Percentiles rank a stretch among this genome's conserved stretches.
phyloP scores from a whole-genome alignment of 1,284 basidiomycete species.

The Bjerkandera adusta region DNA sequence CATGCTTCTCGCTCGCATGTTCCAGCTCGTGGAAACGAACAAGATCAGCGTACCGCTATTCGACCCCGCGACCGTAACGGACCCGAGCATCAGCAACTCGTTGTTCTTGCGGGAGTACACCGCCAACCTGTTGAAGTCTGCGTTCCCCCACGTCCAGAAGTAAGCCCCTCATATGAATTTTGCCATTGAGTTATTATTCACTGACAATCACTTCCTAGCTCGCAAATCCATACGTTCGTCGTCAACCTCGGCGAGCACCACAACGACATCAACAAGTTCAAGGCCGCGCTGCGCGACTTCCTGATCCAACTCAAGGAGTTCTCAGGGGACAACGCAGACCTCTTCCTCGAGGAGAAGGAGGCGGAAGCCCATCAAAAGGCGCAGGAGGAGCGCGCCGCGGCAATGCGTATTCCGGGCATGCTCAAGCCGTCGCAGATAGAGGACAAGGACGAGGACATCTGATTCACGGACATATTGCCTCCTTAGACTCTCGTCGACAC shows the following conservation, averaged over 20 bases:
- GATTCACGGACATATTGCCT: conserved; percentile 28
- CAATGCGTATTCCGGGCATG: conserved; percentile 97
- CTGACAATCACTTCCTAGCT: conserved; percentile 33
- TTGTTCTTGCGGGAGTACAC: conserved; percentile 88
- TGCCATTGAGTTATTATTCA: conserved; percentile 7
- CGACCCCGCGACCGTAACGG: conserved; percentile 74
- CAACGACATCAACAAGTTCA: conserved; percentile 91
- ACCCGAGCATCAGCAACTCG: conserved; percentile 79
- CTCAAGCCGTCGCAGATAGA: conserved; percentile 94
- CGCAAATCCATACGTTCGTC: conserved; percentile 81
- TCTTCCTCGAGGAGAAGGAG: conserved; percentile 96
- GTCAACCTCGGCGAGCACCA: conserved; percentile 83
- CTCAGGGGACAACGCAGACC: conserved; percentile 81
- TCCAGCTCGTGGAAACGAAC: conserved; percentile 88
- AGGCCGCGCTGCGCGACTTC: conserved; percentile 91
- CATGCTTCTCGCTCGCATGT: conserved; percentile 88
- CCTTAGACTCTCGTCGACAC: conserved; percentile 23
- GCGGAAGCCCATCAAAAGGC: conserved; percentile 69
- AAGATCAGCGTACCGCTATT: conserved; percentile 84
- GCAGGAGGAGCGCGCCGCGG: conserved; percentile 83
- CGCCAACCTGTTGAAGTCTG: conserved; percentile 80
- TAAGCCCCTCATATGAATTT: conserved; percentile 41
- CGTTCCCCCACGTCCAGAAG: conserved; percentile 90
- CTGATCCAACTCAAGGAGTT: conserved; percentile 94
- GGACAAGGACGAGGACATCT: conserved; percentile 87